phyloP scores from a whole-genome alignment of 805 yeast species.

The Nakazawaea laoshanensis region DNA sequence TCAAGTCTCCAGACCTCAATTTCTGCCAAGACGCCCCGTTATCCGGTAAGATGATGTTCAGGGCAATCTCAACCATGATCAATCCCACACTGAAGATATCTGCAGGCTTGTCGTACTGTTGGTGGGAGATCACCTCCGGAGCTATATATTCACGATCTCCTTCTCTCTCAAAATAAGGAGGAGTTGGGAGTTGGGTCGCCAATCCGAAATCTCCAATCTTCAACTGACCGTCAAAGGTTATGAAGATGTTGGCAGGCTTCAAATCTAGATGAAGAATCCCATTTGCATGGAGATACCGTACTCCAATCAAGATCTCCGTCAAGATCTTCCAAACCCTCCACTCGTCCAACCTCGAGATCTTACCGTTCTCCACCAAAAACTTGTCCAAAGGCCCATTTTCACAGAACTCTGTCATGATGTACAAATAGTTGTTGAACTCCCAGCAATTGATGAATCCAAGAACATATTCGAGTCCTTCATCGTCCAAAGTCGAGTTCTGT shows the following conservation, averaged over 20 bases:
- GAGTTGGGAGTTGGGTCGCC: slow-evolving; percentile 75
- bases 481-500: slow-evolving; percentile 29
- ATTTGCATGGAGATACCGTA: slow-evolving; percentile 71
- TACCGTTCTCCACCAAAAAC: slow-evolving; percentile 71
- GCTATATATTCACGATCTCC: slow-evolving; percentile 98
- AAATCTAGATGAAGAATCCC: slow-evolving; percentile 79
- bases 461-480: slow-evolving; percentile 69
- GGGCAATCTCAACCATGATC: slow-evolving; percentile 91
- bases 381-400: slow-evolving; percentile 83
- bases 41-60: slow-evolving; percentile 90
- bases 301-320: slow-evolving; percentile 73
- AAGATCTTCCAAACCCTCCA: slow-evolving; percentile 97
- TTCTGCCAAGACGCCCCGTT: slow-evolving; percentile 97
- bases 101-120: slow-evolving; percentile 83
- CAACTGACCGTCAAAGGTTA: slow-evolving; percentile 89
- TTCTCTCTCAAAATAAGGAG: slow-evolving; percentile 75
- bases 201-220: slow-evolving; percentile 97
- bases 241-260: slow-evolving; percentile 91
- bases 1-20: slow-evolving; percentile 85
- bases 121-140: slow-evolving; percentile 82
- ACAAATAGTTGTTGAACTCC: slow-evolving; percentile 69
- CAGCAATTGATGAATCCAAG: slow-evolving; percentile 77
- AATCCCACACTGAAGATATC: slow-evolving; percentile 93
- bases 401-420: slow-evolving; percentile 91
- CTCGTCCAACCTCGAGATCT: slow-evolving; percentile 76